Conservation (phyloP, 495 filamentous ascomycete genomes). For the Trichoderma virens region DNA sequence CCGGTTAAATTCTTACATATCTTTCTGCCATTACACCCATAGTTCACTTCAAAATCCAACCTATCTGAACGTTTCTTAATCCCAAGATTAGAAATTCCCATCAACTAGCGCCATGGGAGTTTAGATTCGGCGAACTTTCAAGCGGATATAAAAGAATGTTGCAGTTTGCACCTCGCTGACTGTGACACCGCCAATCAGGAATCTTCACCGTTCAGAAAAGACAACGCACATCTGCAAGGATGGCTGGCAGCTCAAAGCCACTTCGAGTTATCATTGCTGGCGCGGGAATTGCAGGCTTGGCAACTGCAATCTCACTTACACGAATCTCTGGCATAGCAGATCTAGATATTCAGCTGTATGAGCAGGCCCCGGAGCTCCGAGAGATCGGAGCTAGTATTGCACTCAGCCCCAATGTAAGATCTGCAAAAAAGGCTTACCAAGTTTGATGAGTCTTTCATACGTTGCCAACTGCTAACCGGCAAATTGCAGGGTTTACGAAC, state of each 20-base stretch:
- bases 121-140: neutral
- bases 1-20: neutral
- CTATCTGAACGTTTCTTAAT: neutral
- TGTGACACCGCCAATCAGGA: neutral
- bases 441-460: neutral
- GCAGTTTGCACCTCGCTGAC: neutral
- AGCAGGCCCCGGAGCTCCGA: neutral
- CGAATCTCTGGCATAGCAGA: neutral
- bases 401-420: neutral
- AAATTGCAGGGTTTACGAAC: neutral
- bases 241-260: neutral
- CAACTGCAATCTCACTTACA: neutral
- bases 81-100: neutral
- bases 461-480: neutral
- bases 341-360: neutral
- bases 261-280: neutral
- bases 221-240: too few species aligned
- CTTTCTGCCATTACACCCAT: neutral
- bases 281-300: neutral
- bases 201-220: too few species aligned
- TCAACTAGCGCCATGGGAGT: neutral
- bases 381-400: slow-evolving; percentile 5
- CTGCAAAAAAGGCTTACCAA: neutral
- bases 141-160: neutral
- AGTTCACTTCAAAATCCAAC: neutral